Conservation (phyloP, 1,284 basidiomycete species). For the Coniferiporia sulphurascens region DNA sequence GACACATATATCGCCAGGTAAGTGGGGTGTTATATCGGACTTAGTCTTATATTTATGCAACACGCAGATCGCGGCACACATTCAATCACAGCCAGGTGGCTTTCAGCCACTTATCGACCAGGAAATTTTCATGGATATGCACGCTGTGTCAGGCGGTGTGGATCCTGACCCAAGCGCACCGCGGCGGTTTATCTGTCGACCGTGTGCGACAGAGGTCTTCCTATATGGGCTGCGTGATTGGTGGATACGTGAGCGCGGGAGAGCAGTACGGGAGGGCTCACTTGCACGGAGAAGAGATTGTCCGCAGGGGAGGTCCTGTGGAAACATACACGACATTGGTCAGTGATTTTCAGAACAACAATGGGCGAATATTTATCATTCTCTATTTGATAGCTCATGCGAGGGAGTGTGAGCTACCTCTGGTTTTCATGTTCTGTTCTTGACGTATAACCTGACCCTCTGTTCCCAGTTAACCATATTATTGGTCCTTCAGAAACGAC, state of each 20-base stretch:
- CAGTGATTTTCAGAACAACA: constrained; percentile 24
- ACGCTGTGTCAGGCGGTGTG: constrained; percentile 43
- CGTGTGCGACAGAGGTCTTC: constrained; percentile 68
- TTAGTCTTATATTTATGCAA: background rate
- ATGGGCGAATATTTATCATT: background rate
- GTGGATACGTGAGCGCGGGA: constrained; percentile 73
- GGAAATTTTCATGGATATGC: constrained; percentile 64
- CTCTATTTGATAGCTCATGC: constrained; percentile 48
- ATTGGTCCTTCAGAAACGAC: background rate
- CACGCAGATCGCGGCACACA: constrained; percentile 53
- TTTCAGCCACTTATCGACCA: constrained; percentile 62
- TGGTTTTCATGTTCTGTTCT: background rate
- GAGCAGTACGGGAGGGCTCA: constrained; percentile 51
- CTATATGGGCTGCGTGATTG: constrained; percentile 70
- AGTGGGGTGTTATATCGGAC: constrained; percentile 20
- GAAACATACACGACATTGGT: constrained; percentile 60
- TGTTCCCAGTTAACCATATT: constrained; percentile 15
- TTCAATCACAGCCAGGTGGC: constrained; percentile 52
- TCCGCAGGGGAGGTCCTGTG: constrained; percentile 49
- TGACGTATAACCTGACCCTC: background rate
- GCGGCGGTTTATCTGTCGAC: constrained; percentile 55
- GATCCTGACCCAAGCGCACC: constrained; percentile 54
- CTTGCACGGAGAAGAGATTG: constrained; percentile 59
- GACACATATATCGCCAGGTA: constrained; percentile 70
- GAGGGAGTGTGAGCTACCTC: constrained; percentile 54